Evolutionary conservation across 164 flowering plant genomes (phyloP), one percentile per base, ranked within the genome.

Genomic region (Annona squamosa): DNA sequence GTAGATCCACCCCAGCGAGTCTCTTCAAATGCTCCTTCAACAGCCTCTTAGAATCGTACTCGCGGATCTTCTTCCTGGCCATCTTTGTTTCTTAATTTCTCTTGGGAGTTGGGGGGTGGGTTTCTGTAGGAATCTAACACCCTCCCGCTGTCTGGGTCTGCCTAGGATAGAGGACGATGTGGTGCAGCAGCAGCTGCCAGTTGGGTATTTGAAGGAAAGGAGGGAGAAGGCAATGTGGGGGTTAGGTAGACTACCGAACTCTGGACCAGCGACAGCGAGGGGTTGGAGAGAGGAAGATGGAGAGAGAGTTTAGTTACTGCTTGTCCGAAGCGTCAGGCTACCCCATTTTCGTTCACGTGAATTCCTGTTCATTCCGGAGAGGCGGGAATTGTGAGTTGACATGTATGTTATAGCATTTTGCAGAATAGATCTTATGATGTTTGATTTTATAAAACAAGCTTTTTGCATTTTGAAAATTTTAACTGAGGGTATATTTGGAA

Each of bases 11-110:
- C 19, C 74, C 80, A 4, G 89, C 81, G 70, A 90, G 82, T 69
- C 87, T 76, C 75, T 87, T 88, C 77, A 88, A 75, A 75, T 90
- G 88, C 80, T 90, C 83, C 81, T 88, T 90, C 74, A 90, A 84
- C 13, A 90, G 84, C 42, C 90, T 77, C 85, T 90, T 90, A 47
- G 94, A 90, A 73, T 90, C 92, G 69, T 88, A 88, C 80, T 90
- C 94, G 79, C 92, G 83, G 81, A 88, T 90, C 89, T 90, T 90
- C 92, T 90, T 90, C 77, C 94, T 74, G 43, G 93, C 93, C 93
- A 89, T 89, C 43, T 9, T 5, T 19, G 44, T 37, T 5, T 37
- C 43, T n/a, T 44, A 4, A 2, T 19, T 9, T 19, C 16, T 9
- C 12, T 19, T 26, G 64, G 18, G n/a, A 4, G 64, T 4, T 61